Evolutionary conservation across 345 rosid species (phyloP).

Genomic region (Lumnitzera littorea): DNA sequence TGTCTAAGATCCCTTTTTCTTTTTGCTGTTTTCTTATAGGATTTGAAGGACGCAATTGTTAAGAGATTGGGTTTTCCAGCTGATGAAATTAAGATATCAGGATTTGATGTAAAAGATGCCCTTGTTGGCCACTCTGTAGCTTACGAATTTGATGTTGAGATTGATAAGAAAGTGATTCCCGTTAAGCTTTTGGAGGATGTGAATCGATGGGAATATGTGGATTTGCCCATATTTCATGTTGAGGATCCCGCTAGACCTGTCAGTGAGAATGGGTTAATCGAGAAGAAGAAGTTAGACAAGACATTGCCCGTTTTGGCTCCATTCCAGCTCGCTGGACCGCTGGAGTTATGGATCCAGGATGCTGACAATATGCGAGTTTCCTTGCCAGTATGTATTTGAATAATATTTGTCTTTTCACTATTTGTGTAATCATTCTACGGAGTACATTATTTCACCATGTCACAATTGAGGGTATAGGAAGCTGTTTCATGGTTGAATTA

Average conservation of each 20-base stretch:
- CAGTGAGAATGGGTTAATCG: constrained; percentile 36
- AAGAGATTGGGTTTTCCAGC: constrained; percentile 76
- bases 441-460: neutral
- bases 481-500: neutral
- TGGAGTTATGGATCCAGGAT: constrained; percentile 96
- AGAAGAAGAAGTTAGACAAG: constrained; percentile 23
- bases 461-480: neutral
- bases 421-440: neutral
- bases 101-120: constrained; percentile 77
- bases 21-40: constrained; percentile 28
- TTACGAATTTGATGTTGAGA: constrained; percentile 70
- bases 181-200: constrained; percentile 90
- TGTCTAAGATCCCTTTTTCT: neutral
- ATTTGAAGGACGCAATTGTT: constrained; percentile 83
- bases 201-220: constrained; percentile 80
- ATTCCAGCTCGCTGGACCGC: constrained; percentile 92
- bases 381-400: constrained; percentile 39
- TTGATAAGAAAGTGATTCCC: constrained; percentile 62
- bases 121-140: constrained; percentile 80
- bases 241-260: constrained; percentile 21
- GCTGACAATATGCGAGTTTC: constrained; percentile 82
- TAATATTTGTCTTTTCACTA: neutral
- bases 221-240: constrained; percentile 66
- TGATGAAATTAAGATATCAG: constrained; percentile 65
- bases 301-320: constrained; percentile 72